phyloP scores from a whole-genome alignment of 257 asterid genomes.

The Perilla frutescens region DNA sequence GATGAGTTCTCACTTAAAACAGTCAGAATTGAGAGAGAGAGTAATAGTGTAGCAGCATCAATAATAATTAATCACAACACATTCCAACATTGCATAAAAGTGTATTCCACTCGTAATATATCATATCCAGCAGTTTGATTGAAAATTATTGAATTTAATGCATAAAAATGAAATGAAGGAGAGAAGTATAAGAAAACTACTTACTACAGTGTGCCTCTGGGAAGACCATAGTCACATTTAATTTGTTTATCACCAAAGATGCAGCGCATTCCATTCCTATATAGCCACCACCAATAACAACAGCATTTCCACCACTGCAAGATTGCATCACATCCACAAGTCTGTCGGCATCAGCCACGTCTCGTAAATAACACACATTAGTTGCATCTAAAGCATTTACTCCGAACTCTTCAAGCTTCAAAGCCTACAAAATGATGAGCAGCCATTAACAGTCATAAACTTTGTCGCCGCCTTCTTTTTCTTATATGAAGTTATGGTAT shows the following conservation, averaged over 20 bases:
- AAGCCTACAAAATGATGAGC: slow-evolving; percentile 55
- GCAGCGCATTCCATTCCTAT: slow-evolving; percentile 97
- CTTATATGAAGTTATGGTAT: neutral
- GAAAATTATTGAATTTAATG: slow-evolving; percentile 3
- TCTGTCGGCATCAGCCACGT: slow-evolving; percentile 82
- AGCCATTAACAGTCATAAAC: slow-evolving; percentile 35
- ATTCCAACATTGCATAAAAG: neutral
- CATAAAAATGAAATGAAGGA: slow-evolving; percentile 13
- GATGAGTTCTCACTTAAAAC: slow-evolving; percentile 14
- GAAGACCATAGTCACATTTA: slow-evolving; percentile 83
- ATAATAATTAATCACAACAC: neutral
- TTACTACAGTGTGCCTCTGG: slow-evolving; percentile 90
- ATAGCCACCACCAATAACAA: slow-evolving; percentile 91
- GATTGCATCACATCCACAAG: slow-evolving; percentile 69
- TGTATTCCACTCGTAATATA: neutral
- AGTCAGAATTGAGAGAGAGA: slow-evolving; percentile 1
- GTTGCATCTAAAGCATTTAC: slow-evolving; percentile 77
- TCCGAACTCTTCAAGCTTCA: slow-evolving; percentile 95
- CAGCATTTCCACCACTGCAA: slow-evolving; percentile 73
- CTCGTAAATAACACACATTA: slow-evolving; percentile 77
- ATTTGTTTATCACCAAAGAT: slow-evolving; percentile 78
- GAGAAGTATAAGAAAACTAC: slow-evolving; percentile 32
- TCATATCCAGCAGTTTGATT: slow-evolving; percentile 17
- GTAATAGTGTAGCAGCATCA: slow-evolving; percentile 11
- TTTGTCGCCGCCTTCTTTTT: neutral